These are phyloP conservation scores for Ogataea trehalophila DNA, from an alignment of 805 yeast species.

Conservation along the genomic window DNA sequence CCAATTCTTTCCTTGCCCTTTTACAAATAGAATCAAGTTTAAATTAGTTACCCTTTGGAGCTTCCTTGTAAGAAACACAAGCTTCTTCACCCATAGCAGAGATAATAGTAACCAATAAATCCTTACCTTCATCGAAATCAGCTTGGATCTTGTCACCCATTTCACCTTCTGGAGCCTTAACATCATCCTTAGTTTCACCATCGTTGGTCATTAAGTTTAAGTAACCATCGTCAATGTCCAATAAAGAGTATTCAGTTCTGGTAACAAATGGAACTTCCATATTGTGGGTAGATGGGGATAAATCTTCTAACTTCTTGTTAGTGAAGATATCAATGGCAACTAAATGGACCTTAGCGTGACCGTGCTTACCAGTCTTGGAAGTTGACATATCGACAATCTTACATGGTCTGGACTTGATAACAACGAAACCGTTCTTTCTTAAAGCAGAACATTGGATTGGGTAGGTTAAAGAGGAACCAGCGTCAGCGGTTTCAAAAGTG, in stretches of 20 bases:
- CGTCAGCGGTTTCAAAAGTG: conserved; percentile 95
- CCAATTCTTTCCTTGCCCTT: neutral
- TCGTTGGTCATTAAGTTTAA: conserved; percentile 93
- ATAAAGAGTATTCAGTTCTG: conserved; percentile 94
- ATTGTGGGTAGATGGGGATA: conserved; percentile 99
- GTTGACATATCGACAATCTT: conserved; percentile 99
- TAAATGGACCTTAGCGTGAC: conserved; percentile 99
- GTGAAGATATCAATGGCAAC: conserved; percentile 99
- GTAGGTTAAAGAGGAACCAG: conserved; percentile 97
- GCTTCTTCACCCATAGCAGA: conserved; percentile 99
- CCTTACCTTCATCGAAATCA: conserved; percentile 98
- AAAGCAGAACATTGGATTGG: conserved; percentile 99
- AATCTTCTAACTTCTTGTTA: conserved; percentile 98
- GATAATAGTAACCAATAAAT: conserved; percentile 92
- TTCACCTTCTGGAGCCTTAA: conserved; percentile 97
- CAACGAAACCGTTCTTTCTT: conserved; percentile 99
- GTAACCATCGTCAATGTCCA: conserved; percentile 98
- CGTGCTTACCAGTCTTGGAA: conserved; percentile 99
- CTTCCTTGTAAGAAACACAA: conserved; percentile 97
- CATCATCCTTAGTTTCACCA: conserved; percentile 99
- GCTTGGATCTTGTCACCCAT: conserved; percentile 88
- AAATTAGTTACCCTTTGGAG: conserved; percentile 71
- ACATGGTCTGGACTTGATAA: conserved; percentile 98
- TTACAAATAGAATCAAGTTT: conserved; percentile 11
- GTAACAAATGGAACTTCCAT: conserved; percentile 98